Evolutionary conservation across 129 eudicot species (phyloP), one percentile per base, ranked within the genome.

Genomic region (Arctium minus): DNA sequence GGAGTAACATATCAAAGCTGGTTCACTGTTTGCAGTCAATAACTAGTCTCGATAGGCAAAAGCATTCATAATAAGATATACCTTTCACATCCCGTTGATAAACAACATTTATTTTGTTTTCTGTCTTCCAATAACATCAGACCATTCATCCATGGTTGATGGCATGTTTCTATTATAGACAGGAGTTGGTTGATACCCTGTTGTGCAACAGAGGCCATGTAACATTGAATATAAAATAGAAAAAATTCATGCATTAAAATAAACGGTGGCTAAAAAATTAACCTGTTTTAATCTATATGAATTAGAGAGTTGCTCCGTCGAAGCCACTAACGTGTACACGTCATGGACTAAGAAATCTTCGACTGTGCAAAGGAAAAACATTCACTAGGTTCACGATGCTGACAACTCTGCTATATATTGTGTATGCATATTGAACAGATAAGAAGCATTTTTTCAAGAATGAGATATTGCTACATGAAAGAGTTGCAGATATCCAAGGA

Each of bases 271-370:
- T 10, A 18, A 65, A 8, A 1, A 30, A 11, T 65, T 77, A 50
- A 89, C 97, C 94, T 91, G 88, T 56, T 94, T 89, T 86, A 94
- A 86, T 85, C 81, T 74, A 70, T 91, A 86, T 13, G 92, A 85
- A 79, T 77, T 83, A 31, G 81, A 46, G 27, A 84, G 86, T 74
- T 86, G 89, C 32, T 90, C 92, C 0, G 96, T 88, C 50, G 83
- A 88, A 80, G 87, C 88, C 73, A 70, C 81, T 80, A 94, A 80
- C 74, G 46, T 53, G 81, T 84, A 70, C 60, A 91, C 88, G 67
- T 94, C 98, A 82, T 87, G 89, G 33, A 91, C 46, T 70, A 94
- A 89, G 80, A 94, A 89, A 83, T 94, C 98, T 84, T 91, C 97
- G 79, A 91, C 97, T 92, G 92, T 77, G 78, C 10, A 82, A 65